Conservation (phyloP, 352 stramenopile genomes). For the Phytophthora sojae region DNA sequence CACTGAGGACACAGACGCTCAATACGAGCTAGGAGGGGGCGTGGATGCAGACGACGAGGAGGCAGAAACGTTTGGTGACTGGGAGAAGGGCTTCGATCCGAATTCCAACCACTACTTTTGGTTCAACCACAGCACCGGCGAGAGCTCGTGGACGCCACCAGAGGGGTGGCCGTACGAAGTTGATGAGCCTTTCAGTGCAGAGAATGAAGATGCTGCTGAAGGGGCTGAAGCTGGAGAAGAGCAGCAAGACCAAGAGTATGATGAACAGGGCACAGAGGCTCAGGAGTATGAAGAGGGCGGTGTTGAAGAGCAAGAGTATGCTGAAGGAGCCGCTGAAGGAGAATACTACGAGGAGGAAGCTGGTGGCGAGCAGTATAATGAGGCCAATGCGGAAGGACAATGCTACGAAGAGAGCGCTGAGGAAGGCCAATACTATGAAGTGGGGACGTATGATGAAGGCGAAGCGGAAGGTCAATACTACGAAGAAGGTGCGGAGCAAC, state of each 20-base stretch:
- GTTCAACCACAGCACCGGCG: conserved; percentile 86
- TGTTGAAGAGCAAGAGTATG: conserved; percentile 19
- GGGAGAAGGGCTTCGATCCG: conserved; percentile 87
- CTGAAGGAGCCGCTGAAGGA: conserved; percentile 7
- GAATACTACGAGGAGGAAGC: conserved; percentile 26
- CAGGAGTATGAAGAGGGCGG: conserved; percentile 19
- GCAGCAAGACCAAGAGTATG: conserved; percentile 21
- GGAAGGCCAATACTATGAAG: not conserved
- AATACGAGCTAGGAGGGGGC: conserved; percentile 42
- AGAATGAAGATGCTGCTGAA: conserved; percentile 23
- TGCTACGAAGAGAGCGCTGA: conserved; percentile 4
- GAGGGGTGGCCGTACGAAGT: conserved; percentile 81
- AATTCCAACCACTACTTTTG: conserved; percentile 89
- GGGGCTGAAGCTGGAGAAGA: conserved; percentile 15
- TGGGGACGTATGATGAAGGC: not conserved
- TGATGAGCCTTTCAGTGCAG: conserved; percentile 68
- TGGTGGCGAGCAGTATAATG: conserved; percentile 20
- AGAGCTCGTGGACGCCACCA: conserved; percentile 81
- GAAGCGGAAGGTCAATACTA: not conserved
- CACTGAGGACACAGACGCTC: conserved; percentile 10
- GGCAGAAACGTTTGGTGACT: conserved; percentile 80
- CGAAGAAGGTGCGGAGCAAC: not conserved
- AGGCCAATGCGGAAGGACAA: conserved; percentile 6
- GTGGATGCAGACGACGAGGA: conserved; percentile 81
- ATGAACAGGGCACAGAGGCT: conserved; percentile 6